Percentiles rank a stretch among this genome's conserved stretches.
Conservation (phyloP, 2,329 filamentous ascomycete species). For the Clonostachys rosea region DNA sequence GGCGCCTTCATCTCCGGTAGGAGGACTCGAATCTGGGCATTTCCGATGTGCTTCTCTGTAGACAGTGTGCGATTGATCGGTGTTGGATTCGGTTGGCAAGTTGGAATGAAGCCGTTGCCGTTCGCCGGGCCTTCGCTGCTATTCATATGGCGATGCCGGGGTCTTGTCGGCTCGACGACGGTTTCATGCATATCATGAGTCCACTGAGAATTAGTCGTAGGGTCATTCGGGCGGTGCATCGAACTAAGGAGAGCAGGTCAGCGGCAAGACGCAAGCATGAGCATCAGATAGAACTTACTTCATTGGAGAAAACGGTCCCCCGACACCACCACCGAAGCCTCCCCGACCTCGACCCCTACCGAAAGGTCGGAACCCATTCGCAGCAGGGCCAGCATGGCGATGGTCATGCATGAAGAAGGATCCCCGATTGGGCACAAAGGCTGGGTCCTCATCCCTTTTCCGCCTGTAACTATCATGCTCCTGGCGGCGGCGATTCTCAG, state of each 20-base stretch:
- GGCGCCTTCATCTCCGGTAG: slow-evolving; percentile 72
- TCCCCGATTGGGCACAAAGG: slow-evolving; percentile 90
- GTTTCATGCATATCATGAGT: slow-evolving; percentile 90
- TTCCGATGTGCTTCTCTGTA: slow-evolving; percentile 77
- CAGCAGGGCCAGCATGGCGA: slow-evolving; percentile 69
- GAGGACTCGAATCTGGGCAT: slow-evolving; percentile 77
- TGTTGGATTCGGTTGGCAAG: slow-evolving; percentile 51
- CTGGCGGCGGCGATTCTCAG: slow-evolving; percentile 67
- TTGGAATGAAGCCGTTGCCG: slow-evolving; percentile 49
- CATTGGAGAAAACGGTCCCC: slow-evolving; percentile 53
- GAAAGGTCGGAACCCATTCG: slow-evolving; percentile 73
- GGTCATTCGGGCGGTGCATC: slow-evolving; percentile 46
- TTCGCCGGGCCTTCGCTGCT: slow-evolving; percentile 47
- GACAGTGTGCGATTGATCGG: slow-evolving; percentile 77
- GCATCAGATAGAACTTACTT: slow-evolving; percentile 48
- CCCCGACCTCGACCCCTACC: slow-evolving; percentile 62
- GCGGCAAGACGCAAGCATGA: neutral
- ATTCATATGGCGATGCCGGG: slow-evolving; percentile 35
- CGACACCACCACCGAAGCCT: slow-evolving; percentile 48
- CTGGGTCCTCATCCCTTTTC: slow-evolving; percentile 81
- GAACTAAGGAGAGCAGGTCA: slow-evolving; percentile 14
- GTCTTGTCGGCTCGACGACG: slow-evolving; percentile 40
- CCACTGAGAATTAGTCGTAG: slow-evolving; percentile 73
- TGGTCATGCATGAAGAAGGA: slow-evolving; percentile 98
- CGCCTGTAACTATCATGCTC: slow-evolving; percentile 91